phyloP scores from a whole-genome alignment of 2,329 filamentous ascomycete species.

The Truncatella angustata region DNA sequence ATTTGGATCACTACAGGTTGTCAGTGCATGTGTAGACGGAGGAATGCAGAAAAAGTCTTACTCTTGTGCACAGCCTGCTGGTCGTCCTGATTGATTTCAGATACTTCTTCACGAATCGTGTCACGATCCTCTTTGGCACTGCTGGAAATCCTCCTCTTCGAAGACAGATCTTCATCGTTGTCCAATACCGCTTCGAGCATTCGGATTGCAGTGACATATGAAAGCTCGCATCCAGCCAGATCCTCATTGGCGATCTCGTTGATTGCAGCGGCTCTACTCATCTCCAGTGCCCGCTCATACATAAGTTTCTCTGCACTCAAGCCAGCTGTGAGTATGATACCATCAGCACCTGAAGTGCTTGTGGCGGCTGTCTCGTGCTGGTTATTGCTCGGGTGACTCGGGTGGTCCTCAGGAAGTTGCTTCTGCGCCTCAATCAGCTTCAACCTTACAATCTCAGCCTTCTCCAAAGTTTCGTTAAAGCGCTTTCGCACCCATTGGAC shows the following conservation, averaged over 20 bases:
- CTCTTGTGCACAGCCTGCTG: constrained; percentile 71
- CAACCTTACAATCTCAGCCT: constrained; percentile 88
- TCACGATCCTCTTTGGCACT: constrained; percentile 42
- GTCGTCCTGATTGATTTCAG: constrained; percentile 64
- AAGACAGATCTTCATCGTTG: constrained; percentile 64
- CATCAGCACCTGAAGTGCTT: constrained; percentile 67
- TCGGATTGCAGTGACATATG: constrained; percentile 87
- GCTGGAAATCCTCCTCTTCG: constrained; percentile 34
- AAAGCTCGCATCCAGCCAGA: constrained; percentile 81
- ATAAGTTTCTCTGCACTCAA: constrained; percentile 95
- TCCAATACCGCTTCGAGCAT: constrained; percentile 96
- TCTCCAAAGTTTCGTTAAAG: constrained; percentile 97
- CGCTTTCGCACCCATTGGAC: constrained; percentile 93
- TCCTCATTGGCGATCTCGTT: constrained; percentile 94
- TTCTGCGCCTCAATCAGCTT: constrained; percentile 86
- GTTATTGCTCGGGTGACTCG: constrained; percentile 80
- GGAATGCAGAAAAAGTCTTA: constrained; percentile 38
- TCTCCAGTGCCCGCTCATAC: constrained; percentile 96
- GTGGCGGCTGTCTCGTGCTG: constrained; percentile 55
- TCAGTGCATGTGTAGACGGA: background rate
- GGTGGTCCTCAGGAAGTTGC: constrained; percentile 78
- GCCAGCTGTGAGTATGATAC: constrained; percentile 80
- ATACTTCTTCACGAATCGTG: constrained; percentile 42
- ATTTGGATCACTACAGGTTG: constrained; percentile 55
- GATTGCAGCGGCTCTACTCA: constrained; percentile 92